Evolutionary conservation across 192 early-diverging fungal genomes (phyloP).

Genomic region (Rhizophagus clarus): DNA sequence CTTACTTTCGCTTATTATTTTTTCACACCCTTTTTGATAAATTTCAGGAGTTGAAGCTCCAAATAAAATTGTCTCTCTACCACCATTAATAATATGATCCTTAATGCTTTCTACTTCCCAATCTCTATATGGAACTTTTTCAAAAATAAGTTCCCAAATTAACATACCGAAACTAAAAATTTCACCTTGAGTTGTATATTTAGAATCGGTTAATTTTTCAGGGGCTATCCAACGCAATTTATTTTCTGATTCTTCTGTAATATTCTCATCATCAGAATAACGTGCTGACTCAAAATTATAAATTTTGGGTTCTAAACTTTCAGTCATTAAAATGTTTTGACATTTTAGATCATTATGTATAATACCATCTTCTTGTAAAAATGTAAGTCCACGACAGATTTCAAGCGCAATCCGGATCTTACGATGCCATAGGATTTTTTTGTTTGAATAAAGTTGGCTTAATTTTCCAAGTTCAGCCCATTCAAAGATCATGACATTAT

Average conservation of each 20-base stretch:
- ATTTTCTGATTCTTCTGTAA: background rate
- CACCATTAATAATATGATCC: too few relatives aligned
- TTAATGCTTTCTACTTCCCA: too few relatives aligned
- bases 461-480: conserved; percentile 7
- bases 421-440: background rate
- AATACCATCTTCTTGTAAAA: background rate
- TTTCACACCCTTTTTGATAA: too few relatives aligned
- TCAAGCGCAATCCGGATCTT: background rate
- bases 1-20: too few relatives aligned
- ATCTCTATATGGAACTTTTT: too few relatives aligned
- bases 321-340: background rate
- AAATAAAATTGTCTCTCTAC: too few relatives aligned
- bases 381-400: background rate
- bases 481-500: background rate
- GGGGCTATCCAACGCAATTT: background rate
- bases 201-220: background rate
- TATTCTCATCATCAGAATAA: too few relatives aligned
- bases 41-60: too few relatives aligned
- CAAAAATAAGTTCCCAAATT: too few relatives aligned
- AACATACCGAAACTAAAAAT: background rate
- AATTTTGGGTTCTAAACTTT: too few relatives aligned
- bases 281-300: too few relatives aligned
- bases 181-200: background rate
- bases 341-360: background rate
- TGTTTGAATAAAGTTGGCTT: background rate